Evolutionary conservation across 179 eudicot species (phyloP).

Genomic region (Pouteria campechiana): DNA sequence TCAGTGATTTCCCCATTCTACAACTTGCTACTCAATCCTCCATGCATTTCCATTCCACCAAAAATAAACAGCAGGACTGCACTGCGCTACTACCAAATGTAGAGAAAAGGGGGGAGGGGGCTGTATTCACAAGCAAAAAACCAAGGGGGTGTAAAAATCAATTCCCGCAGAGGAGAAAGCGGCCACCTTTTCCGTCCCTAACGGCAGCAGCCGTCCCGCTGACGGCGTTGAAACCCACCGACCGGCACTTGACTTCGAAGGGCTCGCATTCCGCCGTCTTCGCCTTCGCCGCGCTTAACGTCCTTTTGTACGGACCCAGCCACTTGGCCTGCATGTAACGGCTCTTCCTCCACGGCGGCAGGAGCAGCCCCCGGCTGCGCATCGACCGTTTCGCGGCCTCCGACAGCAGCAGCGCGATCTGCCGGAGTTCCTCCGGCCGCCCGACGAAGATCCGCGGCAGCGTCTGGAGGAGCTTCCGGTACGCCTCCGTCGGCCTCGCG

Average conservation of each 20-base stretch:
- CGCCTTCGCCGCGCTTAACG: conserved; percentile 22
- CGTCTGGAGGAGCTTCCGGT: conserved; percentile 11
- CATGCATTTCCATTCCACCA: too few relatives aligned
- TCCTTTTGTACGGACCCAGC: conserved; percentile 63
- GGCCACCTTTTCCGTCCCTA: too few relatives aligned
- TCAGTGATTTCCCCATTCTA: too few relatives aligned
- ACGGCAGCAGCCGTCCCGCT: too few relatives aligned
- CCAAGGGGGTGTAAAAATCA: too few relatives aligned
- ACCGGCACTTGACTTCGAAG: conserved; percentile 40
- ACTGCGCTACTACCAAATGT: too few relatives aligned
- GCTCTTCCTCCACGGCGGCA: conserved; percentile 89
- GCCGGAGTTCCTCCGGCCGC: conserved; percentile 36
- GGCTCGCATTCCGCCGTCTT: background rate
- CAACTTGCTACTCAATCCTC: too few relatives aligned
- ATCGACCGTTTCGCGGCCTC: conserved; percentile 60
- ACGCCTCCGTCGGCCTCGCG: conserved; percentile 46
- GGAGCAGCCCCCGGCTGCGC: conserved; percentile 43
- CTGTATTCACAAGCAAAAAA: too few relatives aligned
- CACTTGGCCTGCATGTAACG: conserved; percentile 79
- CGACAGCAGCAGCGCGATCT: conserved; percentile 35
- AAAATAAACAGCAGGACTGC: too few relatives aligned
- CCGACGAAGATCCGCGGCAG: conserved; percentile 55
- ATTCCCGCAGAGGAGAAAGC: too few relatives aligned
- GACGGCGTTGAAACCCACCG: conserved; percentile 50
- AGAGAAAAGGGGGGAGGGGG: too few relatives aligned